These are phyloP conservation scores for Aspergillus fijiensis DNA, from an alignment of 2,329 filamentous ascomycete genomes.

Conservation along the genomic window DNA sequence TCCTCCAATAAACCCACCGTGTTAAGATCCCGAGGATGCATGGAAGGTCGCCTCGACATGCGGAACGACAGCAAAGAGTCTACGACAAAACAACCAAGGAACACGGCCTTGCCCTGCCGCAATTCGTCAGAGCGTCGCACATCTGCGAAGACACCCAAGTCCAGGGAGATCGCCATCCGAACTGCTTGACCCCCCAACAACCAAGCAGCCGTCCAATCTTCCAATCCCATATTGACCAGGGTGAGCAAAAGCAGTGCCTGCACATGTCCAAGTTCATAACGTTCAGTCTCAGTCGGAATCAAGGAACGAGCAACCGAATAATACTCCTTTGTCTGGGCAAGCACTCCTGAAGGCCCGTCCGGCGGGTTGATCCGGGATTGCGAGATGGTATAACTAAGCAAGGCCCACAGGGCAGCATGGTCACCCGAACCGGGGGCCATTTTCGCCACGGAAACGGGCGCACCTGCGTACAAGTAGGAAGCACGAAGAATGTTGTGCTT, in stretches of 20 bases:
- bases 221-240: slow-evolving; percentile 51
- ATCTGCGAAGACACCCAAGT: slow-evolving; percentile 29
- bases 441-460: slow-evolving; percentile 35
- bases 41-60: slow-evolving; percentile 46
- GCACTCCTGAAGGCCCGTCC: slow-evolving; percentile 16
- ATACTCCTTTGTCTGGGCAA: slow-evolving; percentile 34
- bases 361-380: slow-evolving; percentile 27
- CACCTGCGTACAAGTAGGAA: slow-evolving; percentile 55
- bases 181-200: slow-evolving; percentile 53
- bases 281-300: slow-evolving; percentile 42
- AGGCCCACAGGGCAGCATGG: slow-evolving; percentile 46
- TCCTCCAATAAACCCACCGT: slow-evolving; percentile 57
- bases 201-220: slow-evolving; percentile 54
- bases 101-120: slow-evolving; percentile 44
- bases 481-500: slow-evolving; percentile 57
- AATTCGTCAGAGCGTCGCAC: slow-evolving; percentile 32
- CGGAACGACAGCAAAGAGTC: slow-evolving; percentile 54
- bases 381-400: slow-evolving; percentile 43
- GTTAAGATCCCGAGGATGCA: slow-evolving; percentile 49
- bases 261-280: slow-evolving; percentile 44
- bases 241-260: slow-evolving; percentile 48
- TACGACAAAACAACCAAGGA: slow-evolving; percentile 55
- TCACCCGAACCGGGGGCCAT: slow-evolving; percentile 38
- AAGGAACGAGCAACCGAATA: slow-evolving; percentile 37
- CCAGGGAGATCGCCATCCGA: slow-evolving; percentile 47